Evolutionary conservation across 1,284 basidiomycete genomes (phyloP).

Genomic region (Hemileia vastatrix): DNA sequence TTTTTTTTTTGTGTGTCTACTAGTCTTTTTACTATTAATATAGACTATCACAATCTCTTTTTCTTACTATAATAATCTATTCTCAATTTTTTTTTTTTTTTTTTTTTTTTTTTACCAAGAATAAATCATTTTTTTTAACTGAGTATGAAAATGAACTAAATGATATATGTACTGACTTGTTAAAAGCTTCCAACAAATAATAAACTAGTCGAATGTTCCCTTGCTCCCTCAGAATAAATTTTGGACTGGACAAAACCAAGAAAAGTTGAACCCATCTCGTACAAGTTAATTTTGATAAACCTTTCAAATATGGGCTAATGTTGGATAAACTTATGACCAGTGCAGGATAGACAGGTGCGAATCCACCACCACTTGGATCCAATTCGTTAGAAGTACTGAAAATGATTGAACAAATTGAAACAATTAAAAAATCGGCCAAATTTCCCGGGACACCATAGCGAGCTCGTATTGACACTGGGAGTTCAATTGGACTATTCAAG

Average conservation of each 20-base stretch:
- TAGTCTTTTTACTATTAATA: too few species aligned
- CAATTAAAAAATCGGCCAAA: conserved; percentile 17
- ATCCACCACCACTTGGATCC: not conserved
- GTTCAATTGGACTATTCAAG: conserved; percentile 13
- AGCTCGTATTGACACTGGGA: conserved; percentile 18
- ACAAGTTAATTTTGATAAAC: conserved; percentile 1
- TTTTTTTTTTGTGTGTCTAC: too few species aligned
- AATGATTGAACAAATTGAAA: conserved; percentile 22
- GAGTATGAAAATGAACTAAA: too few species aligned
- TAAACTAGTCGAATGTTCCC: conserved; percentile 13
- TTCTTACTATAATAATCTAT: too few species aligned
- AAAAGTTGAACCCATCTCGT: conserved; percentile 9
- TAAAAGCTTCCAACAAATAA: conserved; percentile 19
- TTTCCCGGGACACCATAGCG: conserved; percentile 18
- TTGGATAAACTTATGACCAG: conserved; percentile 10
- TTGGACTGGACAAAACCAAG: conserved; percentile 5
- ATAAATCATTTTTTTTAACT: not conserved
- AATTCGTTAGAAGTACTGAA: conserved; percentile 2
- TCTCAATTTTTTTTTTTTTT: too few species aligned
- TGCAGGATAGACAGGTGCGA: conserved; percentile 1
- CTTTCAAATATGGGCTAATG: conserved; percentile 18
- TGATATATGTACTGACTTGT: too few species aligned
- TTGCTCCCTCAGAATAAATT: conserved; percentile 11
- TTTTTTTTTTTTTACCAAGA: not conserved
- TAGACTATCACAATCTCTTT: too few species aligned